These are phyloP conservation scores for Coelastrella sp. DNA, from an alignment of 139 green algal species.

Conservation along the genomic window DNA sequence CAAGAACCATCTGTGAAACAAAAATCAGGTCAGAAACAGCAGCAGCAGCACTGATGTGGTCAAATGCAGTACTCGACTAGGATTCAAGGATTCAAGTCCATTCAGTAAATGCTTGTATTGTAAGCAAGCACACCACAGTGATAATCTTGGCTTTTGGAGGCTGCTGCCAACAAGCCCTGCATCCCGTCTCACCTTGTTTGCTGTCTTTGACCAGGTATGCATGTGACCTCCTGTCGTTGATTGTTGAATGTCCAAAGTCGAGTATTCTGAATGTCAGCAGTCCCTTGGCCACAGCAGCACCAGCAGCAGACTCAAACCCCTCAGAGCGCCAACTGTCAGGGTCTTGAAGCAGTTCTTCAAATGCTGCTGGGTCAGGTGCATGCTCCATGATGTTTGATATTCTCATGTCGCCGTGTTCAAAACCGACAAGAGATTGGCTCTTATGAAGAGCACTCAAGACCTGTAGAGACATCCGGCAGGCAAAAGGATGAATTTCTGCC, in stretches of 20 bases:
- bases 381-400: constrained; percentile 44
- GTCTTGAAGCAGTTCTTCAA: not conserved
- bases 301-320: constrained; percentile 27
- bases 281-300: constrained; percentile 10
- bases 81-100: too few relatives aligned
- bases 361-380: not conserved
- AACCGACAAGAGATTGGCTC: not conserved
- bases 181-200: not conserved
- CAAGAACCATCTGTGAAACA: not conserved
- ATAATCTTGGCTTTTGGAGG: too few relatives aligned
- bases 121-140: too few relatives aligned
- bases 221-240: constrained; percentile 26
- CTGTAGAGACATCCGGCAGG: not conserved
- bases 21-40: too few relatives aligned
- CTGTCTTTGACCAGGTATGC: not conserved
- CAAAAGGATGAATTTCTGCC: not conserved
- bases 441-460: not conserved
- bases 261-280: constrained; percentile 13
- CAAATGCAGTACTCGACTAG: too few relatives aligned
- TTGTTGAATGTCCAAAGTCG: constrained; percentile 22
- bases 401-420: constrained; percentile 32
- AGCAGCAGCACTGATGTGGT: too few relatives aligned
- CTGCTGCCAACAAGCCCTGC: too few relatives aligned
- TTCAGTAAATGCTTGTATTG: too few relatives aligned
- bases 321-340: not conserved